phyloP scores from a whole-genome alignment of 768 basidiomycete genomes.

The Tulasnella sp. region DNA sequence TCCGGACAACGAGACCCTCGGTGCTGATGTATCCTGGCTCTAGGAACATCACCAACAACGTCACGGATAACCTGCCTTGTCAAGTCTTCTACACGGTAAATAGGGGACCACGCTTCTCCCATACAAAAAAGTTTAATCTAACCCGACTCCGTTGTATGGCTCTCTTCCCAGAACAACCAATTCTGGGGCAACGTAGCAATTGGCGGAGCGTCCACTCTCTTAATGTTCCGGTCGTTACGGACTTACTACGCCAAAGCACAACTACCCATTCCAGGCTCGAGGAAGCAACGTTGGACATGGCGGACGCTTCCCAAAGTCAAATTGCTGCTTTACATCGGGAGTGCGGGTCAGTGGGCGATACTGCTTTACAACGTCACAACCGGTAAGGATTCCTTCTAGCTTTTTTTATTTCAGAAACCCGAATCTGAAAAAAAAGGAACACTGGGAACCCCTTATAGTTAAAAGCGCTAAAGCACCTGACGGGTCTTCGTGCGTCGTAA shows the following conservation, averaged over 20 bases:
- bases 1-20: background rate
- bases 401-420: background rate
- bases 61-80: background rate
- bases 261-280: background rate
- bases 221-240: constrained; percentile 27
- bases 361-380: constrained; percentile 2
- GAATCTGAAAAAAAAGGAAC: background rate
- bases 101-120: background rate
- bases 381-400: background rate
- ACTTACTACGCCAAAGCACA: constrained; percentile 29
- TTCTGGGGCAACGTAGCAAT: constrained; percentile 23
- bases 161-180: constrained; percentile 38
- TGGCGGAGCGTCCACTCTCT: constrained; percentile 22
- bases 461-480: background rate
- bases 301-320: constrained; percentile 31
- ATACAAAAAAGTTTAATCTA: no score
- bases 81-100: background rate
- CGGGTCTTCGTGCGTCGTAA: constrained; percentile 18
- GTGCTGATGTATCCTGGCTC: background rate
- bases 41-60: background rate
- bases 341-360: constrained; percentile 42
- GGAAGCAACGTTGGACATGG: background rate
- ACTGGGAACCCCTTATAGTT: background rate
- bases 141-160: no score
- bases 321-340: constrained; percentile 42